Percentiles rank a stretch among this genome's conserved stretches.
phyloP scores from a whole-genome alignment of 2,329 filamentous ascomycete species.

The Alternaria ventricosa region DNA sequence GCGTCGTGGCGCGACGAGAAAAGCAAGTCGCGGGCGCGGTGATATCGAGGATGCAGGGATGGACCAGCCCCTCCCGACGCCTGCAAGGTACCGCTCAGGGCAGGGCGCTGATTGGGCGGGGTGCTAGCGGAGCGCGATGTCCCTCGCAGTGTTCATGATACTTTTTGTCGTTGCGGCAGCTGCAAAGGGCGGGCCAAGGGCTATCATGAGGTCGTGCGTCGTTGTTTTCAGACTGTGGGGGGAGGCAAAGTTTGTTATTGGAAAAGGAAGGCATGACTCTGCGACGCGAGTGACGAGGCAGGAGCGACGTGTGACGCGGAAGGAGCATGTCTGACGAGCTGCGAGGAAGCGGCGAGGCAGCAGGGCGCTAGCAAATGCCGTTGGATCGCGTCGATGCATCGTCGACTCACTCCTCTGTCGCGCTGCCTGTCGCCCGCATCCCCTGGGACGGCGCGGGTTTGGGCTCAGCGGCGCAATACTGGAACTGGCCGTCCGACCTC shows the following conservation, averaged over 20 bases:
- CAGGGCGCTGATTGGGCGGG: slow-evolving; percentile 21
- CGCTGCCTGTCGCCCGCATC: slow-evolving; percentile 5
- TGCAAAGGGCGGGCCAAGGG: slow-evolving; percentile 14
- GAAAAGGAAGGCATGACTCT: slow-evolving; percentile 12
- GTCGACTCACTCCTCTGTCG: neutral
- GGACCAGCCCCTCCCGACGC: slow-evolving; percentile 16
- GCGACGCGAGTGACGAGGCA: slow-evolving; percentile 10
- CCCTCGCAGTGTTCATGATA: slow-evolving; percentile 12
- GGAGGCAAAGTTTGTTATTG: neutral
- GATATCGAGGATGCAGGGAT: slow-evolving; percentile 6
- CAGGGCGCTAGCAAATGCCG: slow-evolving; percentile 10
- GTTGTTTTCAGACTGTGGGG: slow-evolving; percentile 13
- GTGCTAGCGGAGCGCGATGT: slow-evolving; percentile 8
- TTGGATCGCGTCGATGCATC: slow-evolving; percentile 5
- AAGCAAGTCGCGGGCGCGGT: neutral
- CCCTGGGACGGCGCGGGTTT: slow-evolving; percentile 26
- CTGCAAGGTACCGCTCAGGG: slow-evolving; percentile 25
- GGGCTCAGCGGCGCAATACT: slow-evolving; percentile 9
- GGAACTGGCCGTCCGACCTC: neutral
- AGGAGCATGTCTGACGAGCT: neutral
- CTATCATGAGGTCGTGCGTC: neutral
- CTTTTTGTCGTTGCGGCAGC: slow-evolving; percentile 21
- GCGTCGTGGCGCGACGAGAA: neutral
- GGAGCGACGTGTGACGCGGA: slow-evolving; percentile 8
- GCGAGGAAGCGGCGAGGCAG: slow-evolving; percentile 1